Percentiles rank a stretch among this genome's conserved stretches.
phyloP scores from a whole-genome alignment of 192 early-diverging fungal species.

The Gigaspora rosea region DNA sequence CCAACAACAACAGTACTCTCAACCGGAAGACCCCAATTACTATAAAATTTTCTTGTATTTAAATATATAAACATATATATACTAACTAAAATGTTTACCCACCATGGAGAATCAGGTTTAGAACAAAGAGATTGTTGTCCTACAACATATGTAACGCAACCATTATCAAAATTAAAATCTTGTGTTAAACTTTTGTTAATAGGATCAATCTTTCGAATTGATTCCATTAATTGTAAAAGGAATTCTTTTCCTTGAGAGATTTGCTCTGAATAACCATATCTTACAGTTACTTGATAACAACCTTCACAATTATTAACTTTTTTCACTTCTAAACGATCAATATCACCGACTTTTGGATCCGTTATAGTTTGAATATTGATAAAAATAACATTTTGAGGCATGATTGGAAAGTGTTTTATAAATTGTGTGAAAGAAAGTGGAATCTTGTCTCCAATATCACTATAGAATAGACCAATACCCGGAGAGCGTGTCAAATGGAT shows the following conservation, averaged over 20 bases:
- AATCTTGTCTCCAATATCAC: constrained; percentile 18
- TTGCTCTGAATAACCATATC: constrained; percentile 20
- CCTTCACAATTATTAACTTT: constrained; percentile 7
- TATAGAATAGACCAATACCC: constrained; percentile 34
- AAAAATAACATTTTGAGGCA: constrained; percentile 32
- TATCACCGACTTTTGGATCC: constrained; percentile 12
- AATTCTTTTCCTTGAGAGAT: constrained; percentile 21
- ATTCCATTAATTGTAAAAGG: neutral
- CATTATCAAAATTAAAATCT: neutral
- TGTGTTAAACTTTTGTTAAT: neutral
- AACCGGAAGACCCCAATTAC: constrained; percentile 18
- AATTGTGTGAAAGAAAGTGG: constrained; percentile 34
- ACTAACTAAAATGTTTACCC: neutral
- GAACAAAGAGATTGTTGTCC: neutral
- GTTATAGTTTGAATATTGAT: constrained; percentile 23
- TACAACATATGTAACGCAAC: constrained; percentile 7
- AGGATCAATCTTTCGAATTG: constrained; percentile 7
- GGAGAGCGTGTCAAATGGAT: neutral
- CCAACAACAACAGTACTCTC: constrained; percentile 15
- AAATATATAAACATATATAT: neutral
- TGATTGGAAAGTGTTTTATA: constrained; percentile 28
- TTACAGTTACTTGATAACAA: neutral
- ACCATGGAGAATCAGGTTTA: neutral
- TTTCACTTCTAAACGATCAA: constrained; percentile 25
- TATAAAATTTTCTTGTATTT: constrained; percentile 12